phyloP scores from a whole-genome alignment of 2,329 filamentous ascomycete genomes.

The Tolypocladium album region DNA sequence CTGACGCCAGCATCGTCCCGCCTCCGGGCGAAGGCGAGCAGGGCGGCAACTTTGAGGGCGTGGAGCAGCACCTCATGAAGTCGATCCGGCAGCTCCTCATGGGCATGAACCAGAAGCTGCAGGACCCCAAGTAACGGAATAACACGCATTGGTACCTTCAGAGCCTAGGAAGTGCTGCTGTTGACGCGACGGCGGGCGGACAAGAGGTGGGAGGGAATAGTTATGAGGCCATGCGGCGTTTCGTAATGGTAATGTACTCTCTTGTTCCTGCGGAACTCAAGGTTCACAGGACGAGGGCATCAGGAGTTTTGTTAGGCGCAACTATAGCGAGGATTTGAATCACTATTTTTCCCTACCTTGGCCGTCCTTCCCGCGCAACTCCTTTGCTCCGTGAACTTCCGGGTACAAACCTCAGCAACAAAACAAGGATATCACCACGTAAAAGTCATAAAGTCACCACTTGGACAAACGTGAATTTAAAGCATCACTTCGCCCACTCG shows the following conservation, averaged over 20 bases:
- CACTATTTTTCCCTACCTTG: background rate
- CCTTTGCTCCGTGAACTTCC: background rate
- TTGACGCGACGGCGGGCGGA: background rate
- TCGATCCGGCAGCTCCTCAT: slow-evolving; percentile 26
- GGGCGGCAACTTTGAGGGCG: slow-evolving; percentile 23
- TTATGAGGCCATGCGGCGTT: background rate
- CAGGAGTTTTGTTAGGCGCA: background rate
- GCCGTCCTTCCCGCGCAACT: background rate
- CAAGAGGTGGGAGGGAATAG: background rate
- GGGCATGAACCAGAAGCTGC: slow-evolving; percentile 28
- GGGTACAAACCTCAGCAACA: background rate
- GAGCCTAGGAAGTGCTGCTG: background rate
- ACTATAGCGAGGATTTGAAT: background rate
- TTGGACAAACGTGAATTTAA: background rate
- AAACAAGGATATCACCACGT: background rate
- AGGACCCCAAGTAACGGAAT: slow-evolving; percentile 5
- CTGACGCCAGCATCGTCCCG: slow-evolving; percentile 29
- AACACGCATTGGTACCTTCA: background rate
- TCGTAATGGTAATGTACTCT: background rate
- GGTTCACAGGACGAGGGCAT: background rate
- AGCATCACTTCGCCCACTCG: background rate
- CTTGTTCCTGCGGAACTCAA: background rate
- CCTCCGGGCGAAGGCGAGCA: slow-evolving; percentile 20
- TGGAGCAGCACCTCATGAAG: slow-evolving; percentile 30
- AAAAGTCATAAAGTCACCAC: background rate